These are phyloP conservation scores for Gentiana straminea DNA, from an alignment of 257 asterid genomes.

Conservation along the genomic window DNA sequence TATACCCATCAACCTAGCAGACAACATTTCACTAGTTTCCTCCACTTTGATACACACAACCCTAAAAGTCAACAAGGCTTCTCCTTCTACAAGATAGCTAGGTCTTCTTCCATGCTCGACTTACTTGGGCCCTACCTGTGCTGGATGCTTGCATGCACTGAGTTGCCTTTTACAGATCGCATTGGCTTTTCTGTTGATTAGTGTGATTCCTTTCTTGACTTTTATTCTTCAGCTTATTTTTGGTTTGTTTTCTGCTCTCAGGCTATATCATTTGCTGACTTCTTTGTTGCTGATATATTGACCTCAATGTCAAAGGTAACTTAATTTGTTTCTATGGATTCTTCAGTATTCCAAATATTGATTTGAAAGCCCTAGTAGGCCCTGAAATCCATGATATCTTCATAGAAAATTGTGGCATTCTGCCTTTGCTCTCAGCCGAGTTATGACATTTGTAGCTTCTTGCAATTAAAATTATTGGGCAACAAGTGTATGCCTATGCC, in stretches of 20 bases:
- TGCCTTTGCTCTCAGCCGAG: background rate
- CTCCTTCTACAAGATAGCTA: no score
- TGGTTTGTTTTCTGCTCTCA: conserved; percentile 27
- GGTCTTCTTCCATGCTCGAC: no score
- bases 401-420: background rate
- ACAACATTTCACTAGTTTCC: no score
- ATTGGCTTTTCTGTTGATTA: background rate
- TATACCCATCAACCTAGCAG: no score
- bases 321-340: conserved; percentile 9
- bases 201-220: background rate
- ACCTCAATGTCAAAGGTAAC: conserved; percentile 98
- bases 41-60: no score
- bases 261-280: conserved; percentile 94
- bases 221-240: conserved; percentile 15
- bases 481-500: background rate
- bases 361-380: background rate
- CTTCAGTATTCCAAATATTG: background rate
- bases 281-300: conserved; percentile 91
- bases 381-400: no score
- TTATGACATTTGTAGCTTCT: background rate
- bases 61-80: no score
- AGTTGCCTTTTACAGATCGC: background rate
- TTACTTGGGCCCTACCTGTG: background rate
- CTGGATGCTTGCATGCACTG: no score
- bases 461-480: background rate